phyloP scores from a whole-genome alignment of 2,329 filamentous ascomycete species.

The Arthrobotrys pseudoclavata region DNA sequence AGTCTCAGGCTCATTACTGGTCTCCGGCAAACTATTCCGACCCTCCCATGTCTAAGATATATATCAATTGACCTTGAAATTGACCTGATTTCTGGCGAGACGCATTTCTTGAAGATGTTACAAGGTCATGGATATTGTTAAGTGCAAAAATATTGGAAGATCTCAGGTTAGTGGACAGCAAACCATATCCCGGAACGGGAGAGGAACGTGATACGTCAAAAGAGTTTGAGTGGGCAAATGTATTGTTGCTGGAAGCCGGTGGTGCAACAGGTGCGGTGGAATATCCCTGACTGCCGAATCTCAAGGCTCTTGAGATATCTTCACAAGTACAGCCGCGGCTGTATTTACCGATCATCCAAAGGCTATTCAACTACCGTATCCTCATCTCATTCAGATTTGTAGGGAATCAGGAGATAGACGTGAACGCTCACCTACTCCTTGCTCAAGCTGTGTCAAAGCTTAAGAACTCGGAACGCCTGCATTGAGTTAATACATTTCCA shows the following conservation, averaged over 20 bases:
- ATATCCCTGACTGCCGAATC: neutral
- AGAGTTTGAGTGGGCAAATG: neutral
- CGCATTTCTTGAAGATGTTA: neutral
- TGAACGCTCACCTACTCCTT: neutral
- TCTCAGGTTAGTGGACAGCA: neutral
- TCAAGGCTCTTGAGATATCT: neutral
- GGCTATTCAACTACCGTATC: neutral
- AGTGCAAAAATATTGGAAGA: neutral
- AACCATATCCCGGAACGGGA: neutral
- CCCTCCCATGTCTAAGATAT: neutral
- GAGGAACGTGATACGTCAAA: neutral
- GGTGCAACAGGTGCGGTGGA: too few species aligned
- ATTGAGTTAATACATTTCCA: neutral
- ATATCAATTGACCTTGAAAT: neutral
- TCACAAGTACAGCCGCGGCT: neutral
- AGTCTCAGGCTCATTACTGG: neutral
- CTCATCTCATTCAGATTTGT: neutral
- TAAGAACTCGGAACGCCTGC: neutral
- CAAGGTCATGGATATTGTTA: neutral
- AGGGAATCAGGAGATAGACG: neutral
- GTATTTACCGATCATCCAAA: neutral
- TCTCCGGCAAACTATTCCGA: neutral
- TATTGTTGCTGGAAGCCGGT: neutral
- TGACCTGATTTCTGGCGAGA: neutral
- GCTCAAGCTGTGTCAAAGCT: neutral